Evolutionary conservation across 2,329 filamentous ascomycete species (phyloP).

Genomic region (Sodiomyces alkalinus): DNA sequence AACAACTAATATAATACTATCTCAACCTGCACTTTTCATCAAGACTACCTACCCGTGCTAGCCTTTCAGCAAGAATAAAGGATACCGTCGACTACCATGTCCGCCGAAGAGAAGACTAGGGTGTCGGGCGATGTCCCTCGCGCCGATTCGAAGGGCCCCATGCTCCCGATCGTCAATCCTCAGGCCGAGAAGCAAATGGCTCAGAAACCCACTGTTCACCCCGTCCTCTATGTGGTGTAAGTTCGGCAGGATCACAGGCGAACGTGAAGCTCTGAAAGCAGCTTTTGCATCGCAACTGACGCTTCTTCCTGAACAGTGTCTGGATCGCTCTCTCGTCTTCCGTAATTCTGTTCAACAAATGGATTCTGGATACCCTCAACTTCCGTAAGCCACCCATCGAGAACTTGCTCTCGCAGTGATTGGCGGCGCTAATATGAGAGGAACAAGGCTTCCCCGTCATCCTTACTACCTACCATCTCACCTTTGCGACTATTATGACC

Average conservation of each 20-base stretch:
- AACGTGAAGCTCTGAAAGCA: not conserved
- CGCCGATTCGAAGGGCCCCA: constrained; percentile 36
- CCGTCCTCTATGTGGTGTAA: constrained; percentile 70
- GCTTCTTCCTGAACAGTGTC: constrained; percentile 34
- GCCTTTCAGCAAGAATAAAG: not conserved
- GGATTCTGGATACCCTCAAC: constrained; percentile 72
- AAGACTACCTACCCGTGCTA: not conserved
- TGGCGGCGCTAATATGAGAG: too few species aligned
- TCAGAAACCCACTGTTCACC: constrained; percentile 52
- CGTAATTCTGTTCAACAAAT: constrained; percentile 99
- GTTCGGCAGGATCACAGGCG: too few species aligned
- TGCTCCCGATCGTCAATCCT: constrained; percentile 71
- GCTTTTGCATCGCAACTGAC: constrained; percentile 2
- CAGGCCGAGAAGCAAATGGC: constrained; percentile 48
- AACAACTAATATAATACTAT: too few species aligned
- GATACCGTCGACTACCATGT: constrained; percentile 5
- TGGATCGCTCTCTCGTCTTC: constrained; percentile 91
- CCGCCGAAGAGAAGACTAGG: constrained; percentile 62
- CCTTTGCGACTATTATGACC: constrained; percentile 87
- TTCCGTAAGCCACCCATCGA: constrained; percentile 38
- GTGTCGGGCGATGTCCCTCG: constrained; percentile 63
- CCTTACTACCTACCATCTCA: constrained; percentile 89
- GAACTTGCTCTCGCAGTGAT: not conserved
- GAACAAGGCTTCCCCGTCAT: constrained; percentile 54
- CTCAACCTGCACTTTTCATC: constrained; percentile 1